Evolutionary conservation across 257 asterid species (phyloP).

Genomic region (Apocynum venetum): DNA sequence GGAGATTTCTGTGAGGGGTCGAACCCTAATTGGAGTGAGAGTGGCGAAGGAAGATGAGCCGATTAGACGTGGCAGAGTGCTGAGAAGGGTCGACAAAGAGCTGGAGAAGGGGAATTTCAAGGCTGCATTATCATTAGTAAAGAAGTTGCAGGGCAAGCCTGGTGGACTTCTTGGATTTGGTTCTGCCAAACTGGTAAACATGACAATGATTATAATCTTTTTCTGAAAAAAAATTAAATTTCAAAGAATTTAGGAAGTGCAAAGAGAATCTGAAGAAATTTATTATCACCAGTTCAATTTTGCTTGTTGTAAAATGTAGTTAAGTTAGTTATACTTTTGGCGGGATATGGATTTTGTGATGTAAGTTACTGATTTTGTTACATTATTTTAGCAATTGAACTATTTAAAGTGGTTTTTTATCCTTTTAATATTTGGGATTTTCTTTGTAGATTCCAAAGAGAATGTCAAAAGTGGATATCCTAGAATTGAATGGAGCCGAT

Average conservation of each 20-base stretch:
- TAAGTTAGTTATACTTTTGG: neutral
- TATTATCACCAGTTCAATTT: too few species aligned
- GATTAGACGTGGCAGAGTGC: conserved; percentile 42
- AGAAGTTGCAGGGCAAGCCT: conserved; percentile 52
- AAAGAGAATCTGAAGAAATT: too few species aligned
- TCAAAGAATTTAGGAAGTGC: too few species aligned
- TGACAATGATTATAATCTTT: too few species aligned
- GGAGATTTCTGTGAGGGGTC: neutral
- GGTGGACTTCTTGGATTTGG: conserved; percentile 65
- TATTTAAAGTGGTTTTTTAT: neutral
- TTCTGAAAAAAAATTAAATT: too few species aligned
- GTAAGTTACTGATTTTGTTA: neutral
- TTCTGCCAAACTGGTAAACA: conserved; percentile 39
- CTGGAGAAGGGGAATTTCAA: conserved; percentile 55
- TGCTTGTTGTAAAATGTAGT: neutral
- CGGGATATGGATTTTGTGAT: neutral
- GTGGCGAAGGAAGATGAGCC: conserved; percentile 9
- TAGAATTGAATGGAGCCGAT: conserved; percentile 19
- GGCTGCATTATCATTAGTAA: conserved; percentile 50
- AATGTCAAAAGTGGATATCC: conserved; percentile 15
- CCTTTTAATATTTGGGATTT: conserved; percentile 2
- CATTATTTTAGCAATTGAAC: neutral
- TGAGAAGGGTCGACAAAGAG: conserved; percentile 55
- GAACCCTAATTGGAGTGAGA: conserved; percentile 11
- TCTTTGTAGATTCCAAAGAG: conserved; percentile 34